Evolutionary conservation across 1,284 basidiomycete genomes (phyloP).

Genomic region (Ceratobasidium sp.): DNA sequence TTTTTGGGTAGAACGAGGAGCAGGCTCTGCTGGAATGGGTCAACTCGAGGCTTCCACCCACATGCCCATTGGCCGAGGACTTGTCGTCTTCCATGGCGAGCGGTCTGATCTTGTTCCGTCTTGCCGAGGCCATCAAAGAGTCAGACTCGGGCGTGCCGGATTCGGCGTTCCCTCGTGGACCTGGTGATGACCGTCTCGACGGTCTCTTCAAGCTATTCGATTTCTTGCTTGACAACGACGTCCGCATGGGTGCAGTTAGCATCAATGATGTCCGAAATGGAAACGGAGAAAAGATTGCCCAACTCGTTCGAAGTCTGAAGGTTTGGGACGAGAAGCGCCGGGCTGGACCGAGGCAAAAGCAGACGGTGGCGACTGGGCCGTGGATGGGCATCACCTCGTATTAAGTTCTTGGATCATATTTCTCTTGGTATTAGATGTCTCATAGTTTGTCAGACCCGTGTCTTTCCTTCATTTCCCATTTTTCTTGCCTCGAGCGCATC

Average conservation of each 20-base stretch:
- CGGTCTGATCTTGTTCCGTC: slow-evolving; percentile 75
- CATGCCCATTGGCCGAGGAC: slow-evolving; percentile 65
- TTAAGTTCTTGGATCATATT: not conserved
- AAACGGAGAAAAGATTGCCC: slow-evolving; percentile 76
- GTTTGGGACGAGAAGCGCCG: slow-evolving; percentile 72
- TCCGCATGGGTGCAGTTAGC: slow-evolving; percentile 85
- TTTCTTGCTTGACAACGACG: slow-evolving; percentile 85
- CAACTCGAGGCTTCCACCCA: slow-evolving; percentile 77
- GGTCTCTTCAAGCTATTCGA: slow-evolving; percentile 89
- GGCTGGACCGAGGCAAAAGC: slow-evolving; percentile 60
- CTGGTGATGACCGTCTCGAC: slow-evolving; percentile 80
- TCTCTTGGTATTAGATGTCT: not conserved
- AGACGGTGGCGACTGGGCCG: slow-evolving; percentile 48
- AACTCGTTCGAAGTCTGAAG: slow-evolving; percentile 77
- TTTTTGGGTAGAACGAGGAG: slow-evolving; percentile 46
- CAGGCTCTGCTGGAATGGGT: slow-evolving; percentile 80
- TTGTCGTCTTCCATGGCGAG: slow-evolving; percentile 55
- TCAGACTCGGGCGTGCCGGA: slow-evolving; percentile 64
- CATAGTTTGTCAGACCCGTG: slow-evolving; percentile 16
- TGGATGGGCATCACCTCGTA: slow-evolving; percentile 40
- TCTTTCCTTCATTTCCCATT: not conserved
- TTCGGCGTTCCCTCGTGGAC: slow-evolving; percentile 73
- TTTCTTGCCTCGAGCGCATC: not conserved
- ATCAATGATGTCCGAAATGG: slow-evolving; percentile 89
- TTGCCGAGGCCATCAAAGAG: slow-evolving; percentile 79